Evolutionary conservation across 2,329 filamentous ascomycete genomes (phyloP), one percentile per base, ranked within the genome.

Genomic region (Apiospora marii): DNA sequence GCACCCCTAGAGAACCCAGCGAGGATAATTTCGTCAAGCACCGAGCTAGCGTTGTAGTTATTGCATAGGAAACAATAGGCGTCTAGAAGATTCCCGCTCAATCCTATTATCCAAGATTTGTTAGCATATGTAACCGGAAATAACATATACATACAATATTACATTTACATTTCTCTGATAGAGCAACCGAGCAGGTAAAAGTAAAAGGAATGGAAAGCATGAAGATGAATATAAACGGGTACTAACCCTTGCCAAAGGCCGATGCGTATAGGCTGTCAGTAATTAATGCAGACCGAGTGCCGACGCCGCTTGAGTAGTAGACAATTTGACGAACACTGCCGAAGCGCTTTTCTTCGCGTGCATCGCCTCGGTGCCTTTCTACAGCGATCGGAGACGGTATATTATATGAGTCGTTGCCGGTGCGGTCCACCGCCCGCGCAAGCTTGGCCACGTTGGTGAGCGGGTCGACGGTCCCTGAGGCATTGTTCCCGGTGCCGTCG

Each of bases 1-100:
- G 83, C 83, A 0, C 83, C 83, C 13, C 83, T 75, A 5, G 82
- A 84, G 73, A 84, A 85, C 0, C 83, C 83, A 8, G 83, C 70
- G 12, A 83, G 69, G 68, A 81, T 76, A 71, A 85, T 82, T 22
- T 61, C 53, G 5, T 61, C 53, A 1, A 61, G 30, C 1, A 0
- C 0, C 1, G 53, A 61, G 12, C 53, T 61, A 2, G 2, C 3
- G 30, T 61, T 61, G 53, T 37, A 61, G 7, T 61, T 61, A 3
- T 61, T 61, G 30, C 53, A 61, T 3, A 61, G n/a, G 30, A 61
- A 61, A 8, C 53, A 61, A 61, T 61, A 61, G 0, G 30, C 53
- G 7, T 61, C 53, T 14, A 64, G 34, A 0, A 64, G 34, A 2
- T 61, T 61, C 1, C 30, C 30, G 3, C 53, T 61, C 7, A 61